Base-by-base conservation (phyloP, 306 rosid species). In the Medicago ruthenica region DNA sequence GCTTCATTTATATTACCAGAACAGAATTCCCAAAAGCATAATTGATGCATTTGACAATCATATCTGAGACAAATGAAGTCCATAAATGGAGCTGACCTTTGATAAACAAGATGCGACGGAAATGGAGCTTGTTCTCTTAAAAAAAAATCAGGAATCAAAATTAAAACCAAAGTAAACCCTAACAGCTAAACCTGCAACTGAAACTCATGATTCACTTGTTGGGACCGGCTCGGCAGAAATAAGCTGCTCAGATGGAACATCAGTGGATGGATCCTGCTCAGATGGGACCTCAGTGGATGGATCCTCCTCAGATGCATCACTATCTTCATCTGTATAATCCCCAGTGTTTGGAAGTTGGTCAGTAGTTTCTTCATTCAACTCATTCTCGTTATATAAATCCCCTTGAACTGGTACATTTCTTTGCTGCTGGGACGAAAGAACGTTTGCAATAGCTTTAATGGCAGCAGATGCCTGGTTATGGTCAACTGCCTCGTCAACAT, bases 371-470 rank as follows among this genome's bases (percentile, higher is more conserved):
- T 82, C 97, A 67, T 85, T 80, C 47, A 92, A 68, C 72, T 92
- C 97, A 9, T 73, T 84, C 68, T 92, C 96, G 44, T 45, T 82
- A 51, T 47, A 95, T 54, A 95, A 87, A 84, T 95, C 93, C 77
- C 83, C 86, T 67, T 92, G 93, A 53, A 92, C 97, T 9, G 93
- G 92, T 4, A 92, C 89, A 64, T 48, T 85, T 87, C 74, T 86
- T 79, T 86, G 86, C 77, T 87, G 96, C 79, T 92, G 97, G 66
- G 96, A 88, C 11, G 99, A 85, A 45, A 95, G 88, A 47, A 95
- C 89, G 79, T 77, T 80, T 9, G 91, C 97, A 37, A 95, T 95
- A 78, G 95, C 93, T 88, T 85, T 89, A 45, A 89, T 79, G 37
- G 97, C 96, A n/a, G 88, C 92, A 51, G 97, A 82, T 40, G 93